phyloP scores from a whole-genome alignment of 148 eudicot genomes.

The Chenopodium quinoa region DNA sequence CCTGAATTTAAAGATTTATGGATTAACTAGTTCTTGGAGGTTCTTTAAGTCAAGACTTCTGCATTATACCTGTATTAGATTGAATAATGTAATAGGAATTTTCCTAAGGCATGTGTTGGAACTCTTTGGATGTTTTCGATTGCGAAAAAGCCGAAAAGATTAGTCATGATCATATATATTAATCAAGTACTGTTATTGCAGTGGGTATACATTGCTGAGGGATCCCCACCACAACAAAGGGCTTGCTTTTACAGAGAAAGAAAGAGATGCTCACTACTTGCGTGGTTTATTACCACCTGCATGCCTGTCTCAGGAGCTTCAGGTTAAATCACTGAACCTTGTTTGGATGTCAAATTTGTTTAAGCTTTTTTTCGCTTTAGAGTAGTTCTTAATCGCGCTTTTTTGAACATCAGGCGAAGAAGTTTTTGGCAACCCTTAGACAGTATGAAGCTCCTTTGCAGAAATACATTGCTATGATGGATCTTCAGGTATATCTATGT shows the following conservation, averaged over 20 bases:
- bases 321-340: constrained; percentile 41
- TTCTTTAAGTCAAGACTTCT: not conserved
- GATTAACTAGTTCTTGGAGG: not conserved
- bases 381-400: constrained; percentile 11
- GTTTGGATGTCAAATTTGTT: not conserved
- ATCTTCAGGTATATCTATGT: constrained; percentile 60
- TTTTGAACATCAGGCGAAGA: constrained; percentile 53
- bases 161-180: not conserved
- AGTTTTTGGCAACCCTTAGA: constrained; percentile 58
- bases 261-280: constrained; percentile 88
- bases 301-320: constrained; percentile 60
- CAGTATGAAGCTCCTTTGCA: constrained; percentile 82
- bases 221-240: constrained; percentile 93
- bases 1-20: not conserved
- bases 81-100: not conserved
- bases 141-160: not conserved
- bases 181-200: constrained; percentile 27
- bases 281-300: constrained; percentile 84
- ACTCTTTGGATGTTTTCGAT: constrained; percentile 2
- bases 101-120: not conserved
- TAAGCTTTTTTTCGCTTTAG: not conserved
- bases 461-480: constrained; percentile 82
- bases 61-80: not conserved
- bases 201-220: constrained; percentile 77
- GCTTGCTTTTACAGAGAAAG: constrained; percentile 70